Evolutionary conservation across 495 filamentous ascomycete species (phyloP).

Genomic region (Penicillium alfredii): DNA sequence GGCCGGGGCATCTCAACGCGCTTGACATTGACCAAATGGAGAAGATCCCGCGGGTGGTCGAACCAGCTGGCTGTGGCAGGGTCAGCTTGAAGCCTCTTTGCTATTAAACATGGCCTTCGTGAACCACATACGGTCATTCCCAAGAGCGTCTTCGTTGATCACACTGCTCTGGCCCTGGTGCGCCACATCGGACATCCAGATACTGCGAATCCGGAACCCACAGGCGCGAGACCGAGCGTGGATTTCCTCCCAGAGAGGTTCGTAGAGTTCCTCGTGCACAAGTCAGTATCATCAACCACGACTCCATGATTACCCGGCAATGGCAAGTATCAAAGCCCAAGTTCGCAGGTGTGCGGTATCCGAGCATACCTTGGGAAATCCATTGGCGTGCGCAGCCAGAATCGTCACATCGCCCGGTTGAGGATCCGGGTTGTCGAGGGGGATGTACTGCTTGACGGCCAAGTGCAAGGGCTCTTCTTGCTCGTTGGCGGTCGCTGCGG

Average conservation of each 20-base stretch:
- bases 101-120: too few species aligned
- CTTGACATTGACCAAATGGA: slow-evolving; percentile 82
- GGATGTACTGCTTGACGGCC: slow-evolving; percentile 79
- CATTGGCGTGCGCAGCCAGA: slow-evolving; percentile 79
- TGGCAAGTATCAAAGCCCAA: too few species aligned
- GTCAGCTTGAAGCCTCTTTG: slow-evolving; percentile 3
- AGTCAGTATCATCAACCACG: slow-evolving; percentile 1
- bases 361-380: slow-evolving; percentile 80
- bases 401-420: slow-evolving; percentile 74
- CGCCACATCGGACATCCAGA: slow-evolving; percentile 82
- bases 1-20: slow-evolving; percentile 78
- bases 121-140: slow-evolving; percentile 64
- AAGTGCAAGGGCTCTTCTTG: slow-evolving; percentile 61
- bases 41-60: slow-evolving; percentile 80
- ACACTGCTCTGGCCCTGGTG: slow-evolving; percentile 70
- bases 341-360: too few species aligned
- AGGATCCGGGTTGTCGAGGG: slow-evolving; percentile 56
- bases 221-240: slow-evolving; percentile 43
- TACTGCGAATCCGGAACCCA: slow-evolving; percentile 65
- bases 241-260: slow-evolving; percentile 80
- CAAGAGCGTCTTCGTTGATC: slow-evolving; percentile 66
- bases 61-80: slow-evolving; percentile 62
- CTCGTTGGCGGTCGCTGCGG: slow-evolving; percentile 52
- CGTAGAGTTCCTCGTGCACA: slow-evolving; percentile 66
- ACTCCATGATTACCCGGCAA: too few species aligned